phyloP scores from a whole-genome alignment of 306 rosid species.

The Myrica gale region DNA sequence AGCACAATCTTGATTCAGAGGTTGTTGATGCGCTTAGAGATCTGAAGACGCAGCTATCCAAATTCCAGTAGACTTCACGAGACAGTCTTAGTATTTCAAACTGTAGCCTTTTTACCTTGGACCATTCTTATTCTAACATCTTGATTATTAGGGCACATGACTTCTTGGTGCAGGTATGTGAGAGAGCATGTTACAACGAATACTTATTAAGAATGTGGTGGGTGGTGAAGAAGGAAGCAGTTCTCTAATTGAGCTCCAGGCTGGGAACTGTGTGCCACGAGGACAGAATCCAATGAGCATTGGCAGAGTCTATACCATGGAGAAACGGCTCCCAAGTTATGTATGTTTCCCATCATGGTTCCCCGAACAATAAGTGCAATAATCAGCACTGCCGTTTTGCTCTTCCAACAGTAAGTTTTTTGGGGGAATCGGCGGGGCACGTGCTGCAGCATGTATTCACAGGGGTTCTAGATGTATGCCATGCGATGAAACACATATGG shows the following conservation, averaged over 20 bases:
- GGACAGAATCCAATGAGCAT: neutral
- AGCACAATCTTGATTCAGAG: conserved; percentile 87
- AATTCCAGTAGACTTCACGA: neutral
- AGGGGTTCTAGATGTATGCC: neutral
- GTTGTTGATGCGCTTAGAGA: conserved; percentile 82
- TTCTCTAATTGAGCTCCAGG: neutral
- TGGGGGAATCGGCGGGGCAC: neutral
- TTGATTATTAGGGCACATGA: neutral
- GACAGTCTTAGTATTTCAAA: neutral
- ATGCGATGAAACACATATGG: no score
- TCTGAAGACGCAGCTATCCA: conserved; percentile 53
- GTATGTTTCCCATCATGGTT: neutral
- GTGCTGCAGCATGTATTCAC: neutral
- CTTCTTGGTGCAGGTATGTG: conserved; percentile 11
- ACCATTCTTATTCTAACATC: neutral
- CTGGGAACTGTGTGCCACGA: neutral
- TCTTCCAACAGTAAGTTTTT: neutral
- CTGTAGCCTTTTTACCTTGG: neutral
- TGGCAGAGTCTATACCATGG: neutral
- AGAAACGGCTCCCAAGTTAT: neutral
- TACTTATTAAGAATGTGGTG: neutral
- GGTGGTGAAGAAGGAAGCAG: neutral
- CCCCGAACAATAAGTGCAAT: neutral
- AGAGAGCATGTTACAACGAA: neutral
- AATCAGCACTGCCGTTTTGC: neutral